A percentile compares a stretch with the other conserved stretches of the same genome.
phyloP scores from a whole-genome alignment of 2,329 filamentous ascomycete genomes.

The Verticillium klebahnii region DNA sequence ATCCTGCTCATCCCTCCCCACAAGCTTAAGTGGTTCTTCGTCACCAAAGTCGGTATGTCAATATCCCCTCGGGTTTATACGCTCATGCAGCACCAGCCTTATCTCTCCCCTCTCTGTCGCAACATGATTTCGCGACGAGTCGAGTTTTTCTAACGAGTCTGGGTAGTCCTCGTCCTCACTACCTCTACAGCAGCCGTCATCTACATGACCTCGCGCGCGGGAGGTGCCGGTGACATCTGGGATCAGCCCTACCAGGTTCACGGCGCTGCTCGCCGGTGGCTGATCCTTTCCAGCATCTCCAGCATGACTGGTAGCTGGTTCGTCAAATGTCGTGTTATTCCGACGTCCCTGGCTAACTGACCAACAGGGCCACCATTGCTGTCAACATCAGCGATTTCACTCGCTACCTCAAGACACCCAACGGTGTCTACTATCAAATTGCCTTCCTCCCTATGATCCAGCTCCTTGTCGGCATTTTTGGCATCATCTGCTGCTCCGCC shows the following conservation, averaged over 20 bases:
- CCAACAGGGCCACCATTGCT: conserved; percentile 5
- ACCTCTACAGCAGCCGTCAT: conserved; percentile 11
- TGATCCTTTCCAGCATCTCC: conserved; percentile 1
- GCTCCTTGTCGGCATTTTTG: conserved; percentile 34
- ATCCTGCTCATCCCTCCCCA: conserved; percentile 51
- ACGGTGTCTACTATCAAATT: conserved; percentile 11
- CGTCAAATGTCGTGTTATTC: no score
- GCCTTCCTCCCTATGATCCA: conserved; percentile 6
- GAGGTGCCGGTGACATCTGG: conserved; percentile 11
- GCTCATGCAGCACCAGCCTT: no score
- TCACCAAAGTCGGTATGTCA: conserved; percentile 18
- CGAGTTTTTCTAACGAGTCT: conserved; percentile 33
- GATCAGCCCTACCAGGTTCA: conserved; percentile 5
- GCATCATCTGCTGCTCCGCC: conserved; percentile 51
- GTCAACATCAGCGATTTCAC: conserved; percentile 14
- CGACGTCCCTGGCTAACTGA: not conserved
- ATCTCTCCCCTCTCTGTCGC: no score
- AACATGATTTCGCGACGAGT: conserved; percentile 17
- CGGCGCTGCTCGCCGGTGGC: conserved; percentile 1
- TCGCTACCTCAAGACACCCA: conserved; percentile 13
- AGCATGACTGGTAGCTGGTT: conserved; percentile 5
- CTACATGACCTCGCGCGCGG: conserved; percentile 2
- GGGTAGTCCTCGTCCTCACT: conserved; percentile 28
- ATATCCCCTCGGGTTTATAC: conserved; percentile 16
- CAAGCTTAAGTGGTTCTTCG: conserved; percentile 46